These are phyloP conservation scores for Pythium aphanidermatum DNA, from an alignment of 352 stramenopile species.

Conservation along the genomic window DNA sequence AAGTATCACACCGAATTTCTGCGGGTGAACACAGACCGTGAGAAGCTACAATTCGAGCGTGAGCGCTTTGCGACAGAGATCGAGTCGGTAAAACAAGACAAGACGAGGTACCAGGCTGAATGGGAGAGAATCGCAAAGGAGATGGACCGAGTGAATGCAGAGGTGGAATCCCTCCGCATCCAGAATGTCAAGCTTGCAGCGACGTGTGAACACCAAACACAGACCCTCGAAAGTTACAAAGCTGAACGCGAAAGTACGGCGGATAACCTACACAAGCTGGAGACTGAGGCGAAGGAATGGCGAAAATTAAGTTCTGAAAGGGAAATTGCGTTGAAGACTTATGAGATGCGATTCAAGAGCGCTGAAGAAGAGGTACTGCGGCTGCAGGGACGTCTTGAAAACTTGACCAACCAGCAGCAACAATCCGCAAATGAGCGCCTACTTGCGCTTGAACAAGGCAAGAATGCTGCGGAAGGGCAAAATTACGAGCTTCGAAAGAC, in stretches of 20 bases:
- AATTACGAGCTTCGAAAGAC: constrained; percentile 44
- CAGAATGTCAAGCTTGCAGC: constrained; percentile 51
- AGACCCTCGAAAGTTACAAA: constrained; percentile 43
- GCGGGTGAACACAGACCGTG: constrained; percentile 36
- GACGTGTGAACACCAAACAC: constrained; percentile 45
- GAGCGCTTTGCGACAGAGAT: constrained; percentile 43
- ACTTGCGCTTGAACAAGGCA: constrained; percentile 43
- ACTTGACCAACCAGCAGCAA: constrained; percentile 27
- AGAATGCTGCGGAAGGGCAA: constrained; percentile 43
- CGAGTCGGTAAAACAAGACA: constrained; percentile 46
- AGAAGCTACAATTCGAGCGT: constrained; percentile 53
- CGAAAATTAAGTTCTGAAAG: constrained; percentile 33
- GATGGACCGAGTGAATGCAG: constrained; percentile 36
- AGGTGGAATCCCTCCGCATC: constrained; percentile 34
- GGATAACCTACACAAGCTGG: constrained; percentile 39
- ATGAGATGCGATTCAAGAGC: constrained; percentile 37
- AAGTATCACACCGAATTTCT: constrained; percentile 49
- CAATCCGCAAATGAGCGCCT: constrained; percentile 55
- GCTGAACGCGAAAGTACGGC: constrained; percentile 33
- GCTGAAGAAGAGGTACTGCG: constrained; percentile 34
- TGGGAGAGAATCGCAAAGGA: constrained; percentile 43
- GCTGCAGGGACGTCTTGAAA: constrained; percentile 38
- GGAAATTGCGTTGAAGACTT: constrained; percentile 29
- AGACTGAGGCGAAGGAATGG: constrained; percentile 37
- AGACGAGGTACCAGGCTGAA: constrained; percentile 33